phyloP scores from a whole-genome alignment of 2,329 filamentous ascomycete genomes.

The Magnaporthiopsis incrustans region DNA sequence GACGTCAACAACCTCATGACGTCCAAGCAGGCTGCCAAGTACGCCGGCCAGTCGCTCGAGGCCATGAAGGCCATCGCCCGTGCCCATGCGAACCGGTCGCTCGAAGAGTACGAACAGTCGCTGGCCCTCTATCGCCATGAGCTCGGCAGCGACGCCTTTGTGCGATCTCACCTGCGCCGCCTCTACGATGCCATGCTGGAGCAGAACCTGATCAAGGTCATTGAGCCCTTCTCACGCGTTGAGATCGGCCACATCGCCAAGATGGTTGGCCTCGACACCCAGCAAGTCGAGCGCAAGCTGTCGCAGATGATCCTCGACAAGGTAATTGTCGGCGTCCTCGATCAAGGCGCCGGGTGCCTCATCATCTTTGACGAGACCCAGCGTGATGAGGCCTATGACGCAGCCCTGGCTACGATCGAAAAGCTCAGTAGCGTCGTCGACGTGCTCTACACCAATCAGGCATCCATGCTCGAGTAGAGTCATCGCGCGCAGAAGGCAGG shows the following conservation, averaged over 20 bases:
- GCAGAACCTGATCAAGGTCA: constrained; percentile 99
- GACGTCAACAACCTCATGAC: constrained; percentile 93
- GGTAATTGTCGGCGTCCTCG: constrained; percentile 93
- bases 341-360: constrained; percentile 94
- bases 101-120: constrained; percentile 95
- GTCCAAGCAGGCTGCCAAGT: constrained; percentile 94
- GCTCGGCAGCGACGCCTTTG: constrained; percentile 89
- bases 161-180: constrained; percentile 90
- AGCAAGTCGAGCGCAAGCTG: constrained; percentile 95
- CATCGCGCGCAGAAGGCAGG: neutral
- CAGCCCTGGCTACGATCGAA: constrained; percentile 88
- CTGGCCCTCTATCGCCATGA: constrained; percentile 87
- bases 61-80: constrained; percentile 98
- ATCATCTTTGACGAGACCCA: constrained; percentile 96
- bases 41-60: constrained; percentile 90
- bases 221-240: constrained; percentile 95
- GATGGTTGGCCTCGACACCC: constrained; percentile 93
- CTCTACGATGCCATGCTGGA: constrained; percentile 98
- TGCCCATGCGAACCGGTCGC: constrained; percentile 87
- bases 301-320: constrained; percentile 99
- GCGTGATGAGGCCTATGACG: constrained; percentile 88
- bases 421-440: constrained; percentile 97
- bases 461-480: constrained; percentile 81
- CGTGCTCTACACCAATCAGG: constrained; percentile 95
- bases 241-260: constrained; percentile 96